Conservation (phyloP, 768 basidiomycete genomes). For the Amanita polypyramis region DNA sequence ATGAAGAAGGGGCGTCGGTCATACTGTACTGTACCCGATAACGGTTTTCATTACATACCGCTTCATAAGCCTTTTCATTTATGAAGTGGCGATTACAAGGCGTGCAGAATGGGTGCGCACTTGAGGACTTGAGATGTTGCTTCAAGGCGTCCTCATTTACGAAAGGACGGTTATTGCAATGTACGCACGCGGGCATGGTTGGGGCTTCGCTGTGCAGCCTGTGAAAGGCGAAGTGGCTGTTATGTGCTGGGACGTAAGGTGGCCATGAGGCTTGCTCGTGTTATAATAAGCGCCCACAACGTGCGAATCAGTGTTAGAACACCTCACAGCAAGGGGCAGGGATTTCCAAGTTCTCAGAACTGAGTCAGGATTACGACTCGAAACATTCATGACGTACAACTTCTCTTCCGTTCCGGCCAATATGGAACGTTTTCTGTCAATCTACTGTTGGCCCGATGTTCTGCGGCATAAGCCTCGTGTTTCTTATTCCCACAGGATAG, state of each 20-base stretch:
- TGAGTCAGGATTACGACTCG: not conserved
- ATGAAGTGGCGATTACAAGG: conserved; percentile 25
- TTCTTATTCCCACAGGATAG: not conserved
- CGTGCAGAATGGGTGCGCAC: conserved; percentile 25
- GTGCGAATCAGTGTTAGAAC: conserved; percentile 7
- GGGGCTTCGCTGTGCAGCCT: not conserved
- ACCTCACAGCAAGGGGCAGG: not conserved
- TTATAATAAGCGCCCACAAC: conserved; percentile 4
- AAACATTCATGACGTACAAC: not conserved
- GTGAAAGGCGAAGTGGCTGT: conserved; percentile 1
- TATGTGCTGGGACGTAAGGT: conserved; percentile 5
- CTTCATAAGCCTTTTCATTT: conserved; percentile 24
- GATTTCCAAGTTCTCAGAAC: not conserved
- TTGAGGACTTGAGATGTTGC: conserved; percentile 27
- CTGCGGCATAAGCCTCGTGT: not conserved
- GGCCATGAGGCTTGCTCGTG: conserved; percentile 9
- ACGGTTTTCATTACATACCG: conserved; percentile 18
- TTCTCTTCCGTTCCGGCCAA: not conserved
- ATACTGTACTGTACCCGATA: not conserved
- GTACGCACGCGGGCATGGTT: conserved; percentile 25
- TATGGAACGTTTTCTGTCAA: not conserved
- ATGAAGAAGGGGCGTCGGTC: conserved; percentile 1
- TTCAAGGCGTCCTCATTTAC: conserved; percentile 25
- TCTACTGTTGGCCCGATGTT: not conserved
- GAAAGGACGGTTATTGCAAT: conserved; percentile 24